A percentile compares a stretch with the other conserved stretches of the same genome.
Conservation (phyloP, 352 stramenopile species). For the Pythium rhizo-oryzae region DNA sequence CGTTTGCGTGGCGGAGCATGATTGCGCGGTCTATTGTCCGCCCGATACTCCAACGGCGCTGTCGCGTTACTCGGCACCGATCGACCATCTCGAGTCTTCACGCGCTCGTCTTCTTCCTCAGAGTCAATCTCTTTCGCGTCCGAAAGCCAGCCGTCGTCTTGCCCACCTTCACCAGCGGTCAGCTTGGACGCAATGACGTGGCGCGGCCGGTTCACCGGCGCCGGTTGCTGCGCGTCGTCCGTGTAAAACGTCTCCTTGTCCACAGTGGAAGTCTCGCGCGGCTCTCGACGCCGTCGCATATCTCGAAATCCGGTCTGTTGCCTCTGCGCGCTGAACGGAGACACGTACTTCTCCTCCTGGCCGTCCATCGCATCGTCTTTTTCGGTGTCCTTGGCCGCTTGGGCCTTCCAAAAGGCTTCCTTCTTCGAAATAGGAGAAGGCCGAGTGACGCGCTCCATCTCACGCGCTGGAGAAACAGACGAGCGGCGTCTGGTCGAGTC, state of each 20-base stretch:
- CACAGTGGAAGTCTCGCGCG: conserved; percentile 8
- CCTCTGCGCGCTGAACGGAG: conserved; percentile 43
- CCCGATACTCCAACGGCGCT: not conserved
- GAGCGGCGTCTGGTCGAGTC: not conserved
- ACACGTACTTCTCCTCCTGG: conserved; percentile 41
- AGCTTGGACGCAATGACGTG: conserved; percentile 47
- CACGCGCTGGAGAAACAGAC: not conserved
- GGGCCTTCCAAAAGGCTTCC: conserved; percentile 27
- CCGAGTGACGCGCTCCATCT: not conserved
- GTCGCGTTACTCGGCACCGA: not conserved
- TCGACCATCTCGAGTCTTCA: not conserved
- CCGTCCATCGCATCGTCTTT: not conserved
- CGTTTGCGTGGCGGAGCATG: conserved; percentile 11
- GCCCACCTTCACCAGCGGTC: conserved; percentile 33
- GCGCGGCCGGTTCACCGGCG: conserved; percentile 31
- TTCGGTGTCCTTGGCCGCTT: not conserved
- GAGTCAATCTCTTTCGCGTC: conserved; percentile 52
- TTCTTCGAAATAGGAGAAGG: conserved; percentile 7
- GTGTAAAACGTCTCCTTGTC: conserved; percentile 46
- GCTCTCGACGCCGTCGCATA: conserved; percentile 9
- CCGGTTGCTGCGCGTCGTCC: conserved; percentile 31
- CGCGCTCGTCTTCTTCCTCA: conserved; percentile 13
- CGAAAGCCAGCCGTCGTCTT: conserved; percentile 60
- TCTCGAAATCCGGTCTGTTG: conserved; percentile 13
- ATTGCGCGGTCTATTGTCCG: not conserved